A percentile compares a stretch with the other conserved stretches of the same genome.
Conservation (phyloP, 208 protist species). For the Acanthamoeba triangularis region DNA sequence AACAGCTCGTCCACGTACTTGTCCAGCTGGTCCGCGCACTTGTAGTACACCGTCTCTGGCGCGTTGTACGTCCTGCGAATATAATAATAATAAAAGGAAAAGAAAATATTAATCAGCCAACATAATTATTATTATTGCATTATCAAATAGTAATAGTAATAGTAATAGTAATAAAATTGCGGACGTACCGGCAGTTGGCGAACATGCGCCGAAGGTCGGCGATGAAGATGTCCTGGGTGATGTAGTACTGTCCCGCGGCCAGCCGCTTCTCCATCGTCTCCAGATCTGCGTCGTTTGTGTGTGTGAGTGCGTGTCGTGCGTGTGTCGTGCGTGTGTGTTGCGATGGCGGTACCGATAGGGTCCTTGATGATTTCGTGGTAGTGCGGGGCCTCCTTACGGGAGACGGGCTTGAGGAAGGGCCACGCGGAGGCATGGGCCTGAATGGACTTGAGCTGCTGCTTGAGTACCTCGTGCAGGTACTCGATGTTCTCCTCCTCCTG, state of each 20-base stretch:
- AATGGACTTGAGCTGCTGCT: constrained; percentile 43
- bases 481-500: constrained; percentile 60
- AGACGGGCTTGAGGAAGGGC: constrained; percentile 89
- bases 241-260: constrained; percentile 81
- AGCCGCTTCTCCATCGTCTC: constrained; percentile 80
- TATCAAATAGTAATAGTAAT: background rate
- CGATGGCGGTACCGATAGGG: constrained; percentile 80
- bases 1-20: constrained; percentile 69
- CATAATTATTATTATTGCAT: too few relatives aligned
- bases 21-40: constrained; percentile 75
- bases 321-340: background rate
- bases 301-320: too few relatives aligned
- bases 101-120: too few relatives aligned
- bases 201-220: constrained; percentile 88
- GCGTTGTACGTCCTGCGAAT: constrained; percentile 81
- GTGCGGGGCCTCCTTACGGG: constrained; percentile 81
- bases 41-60: constrained; percentile 83
- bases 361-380: constrained; percentile 89
- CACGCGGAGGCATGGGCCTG: constrained; percentile 82
- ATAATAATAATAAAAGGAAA: too few relatives aligned
- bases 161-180: too few relatives aligned
- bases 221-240: constrained; percentile 85
- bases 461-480: constrained; percentile 29
- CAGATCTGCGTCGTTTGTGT: constrained; percentile 68
- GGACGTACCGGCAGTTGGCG: constrained; percentile 83